Evolutionary conservation across 2,329 filamentous ascomycete genomes (phyloP).

Genomic region (Fusarium musae): DNA sequence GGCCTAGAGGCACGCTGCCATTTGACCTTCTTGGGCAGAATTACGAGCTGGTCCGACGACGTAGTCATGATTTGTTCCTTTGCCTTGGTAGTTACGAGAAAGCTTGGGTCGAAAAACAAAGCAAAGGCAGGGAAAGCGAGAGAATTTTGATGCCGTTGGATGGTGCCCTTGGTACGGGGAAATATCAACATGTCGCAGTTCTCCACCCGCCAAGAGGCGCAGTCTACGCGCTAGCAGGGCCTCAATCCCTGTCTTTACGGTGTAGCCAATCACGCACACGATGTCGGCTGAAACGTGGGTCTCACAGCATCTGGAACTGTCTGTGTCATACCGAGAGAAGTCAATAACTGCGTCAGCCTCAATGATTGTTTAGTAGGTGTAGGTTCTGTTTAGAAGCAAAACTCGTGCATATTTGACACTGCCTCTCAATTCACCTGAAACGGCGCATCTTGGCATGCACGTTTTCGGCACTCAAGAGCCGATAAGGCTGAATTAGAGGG

Average conservation of each 20-base stretch:
- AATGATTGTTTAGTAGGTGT: neutral
- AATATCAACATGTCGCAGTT: neutral
- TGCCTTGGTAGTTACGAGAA: neutral
- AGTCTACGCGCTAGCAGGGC: neutral
- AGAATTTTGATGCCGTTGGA: slow-evolving; percentile 14
- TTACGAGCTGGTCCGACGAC: neutral
- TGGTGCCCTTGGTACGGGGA: neutral
- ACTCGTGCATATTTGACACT: neutral
- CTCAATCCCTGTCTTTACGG: slow-evolving; percentile 2
- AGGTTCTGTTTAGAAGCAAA: neutral
- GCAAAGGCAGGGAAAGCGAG: neutral
- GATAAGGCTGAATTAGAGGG: neutral
- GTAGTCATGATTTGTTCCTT: neutral
- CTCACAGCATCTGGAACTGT: neutral
- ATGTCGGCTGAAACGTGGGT: neutral
- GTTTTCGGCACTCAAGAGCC: neutral
- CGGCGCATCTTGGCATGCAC: neutral
- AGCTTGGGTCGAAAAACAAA: neutral
- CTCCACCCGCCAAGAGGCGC: slow-evolving; percentile 7
- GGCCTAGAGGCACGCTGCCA: slow-evolving; percentile 25
- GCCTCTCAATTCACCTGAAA: neutral
- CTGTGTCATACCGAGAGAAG: neutral
- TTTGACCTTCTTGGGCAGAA: slow-evolving; percentile 22
- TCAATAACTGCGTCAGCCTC: neutral
- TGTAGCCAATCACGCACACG: neutral